Evolutionary conservation across 1,284 basidiomycete species (phyloP).

Genomic region (Gomphus bonarii): DNA sequence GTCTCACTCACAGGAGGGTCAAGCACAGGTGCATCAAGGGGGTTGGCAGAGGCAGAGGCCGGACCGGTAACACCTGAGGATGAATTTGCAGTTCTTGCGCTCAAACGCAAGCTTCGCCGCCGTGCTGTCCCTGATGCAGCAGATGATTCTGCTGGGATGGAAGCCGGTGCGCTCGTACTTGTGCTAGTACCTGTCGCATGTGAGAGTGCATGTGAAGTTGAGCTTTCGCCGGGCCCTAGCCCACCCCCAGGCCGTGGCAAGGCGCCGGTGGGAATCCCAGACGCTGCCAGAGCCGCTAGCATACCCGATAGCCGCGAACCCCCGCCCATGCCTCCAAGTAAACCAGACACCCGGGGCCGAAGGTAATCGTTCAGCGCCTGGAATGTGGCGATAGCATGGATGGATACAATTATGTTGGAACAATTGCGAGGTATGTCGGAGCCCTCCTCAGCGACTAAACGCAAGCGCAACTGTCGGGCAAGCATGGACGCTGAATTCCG

Average conservation of each 20-base stretch:
- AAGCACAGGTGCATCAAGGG: conserved; percentile 17
- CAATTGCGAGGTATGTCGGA: conserved; percentile 81
- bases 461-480: conserved; percentile 80
- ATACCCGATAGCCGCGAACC: conserved; percentile 76
- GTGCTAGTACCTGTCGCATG: conserved; percentile 17
- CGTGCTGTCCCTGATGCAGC: conserved; percentile 24
- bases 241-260: conserved; percentile 12
- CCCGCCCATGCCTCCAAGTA: conserved; percentile 37
- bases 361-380: conserved; percentile 93
- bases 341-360: conserved; percentile 78
- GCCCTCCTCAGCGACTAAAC: conserved; percentile 79
- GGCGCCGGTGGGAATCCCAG: conserved; percentile 46
- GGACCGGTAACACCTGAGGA: conserved; percentile 17
- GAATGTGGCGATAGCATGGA: conserved; percentile 94
- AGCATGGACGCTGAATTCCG: conserved; percentile 78
- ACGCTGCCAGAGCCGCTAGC: conserved; percentile 81
- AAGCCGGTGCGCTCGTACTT: conserved; percentile 25
- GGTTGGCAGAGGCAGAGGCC: conserved; percentile 14
- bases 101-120: conserved; percentile 75
- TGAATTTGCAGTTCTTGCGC: conserved; percentile 41
- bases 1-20: conserved; percentile 18
- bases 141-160: conserved; percentile 18
- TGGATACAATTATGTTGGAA: conserved; percentile 87
- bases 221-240: conserved; percentile 12
- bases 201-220: conserved; percentile 9